Evolutionary conservation across 2,329 filamentous ascomycete genomes (phyloP), one percentile per base, ranked within the genome.

Genomic region (Boeremia lycopersici): DNA sequence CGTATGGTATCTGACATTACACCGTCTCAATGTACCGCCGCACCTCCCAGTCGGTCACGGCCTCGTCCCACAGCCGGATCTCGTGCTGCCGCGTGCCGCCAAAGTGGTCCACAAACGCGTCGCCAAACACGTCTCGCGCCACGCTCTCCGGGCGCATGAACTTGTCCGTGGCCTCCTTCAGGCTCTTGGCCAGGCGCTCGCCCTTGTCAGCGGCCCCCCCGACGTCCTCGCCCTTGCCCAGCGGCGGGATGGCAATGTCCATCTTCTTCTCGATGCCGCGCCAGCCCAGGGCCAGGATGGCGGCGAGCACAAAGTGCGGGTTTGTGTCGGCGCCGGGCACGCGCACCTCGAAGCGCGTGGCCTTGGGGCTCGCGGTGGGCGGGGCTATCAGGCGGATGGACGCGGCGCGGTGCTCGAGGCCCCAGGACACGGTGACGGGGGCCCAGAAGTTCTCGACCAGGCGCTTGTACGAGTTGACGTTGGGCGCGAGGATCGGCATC

Each of bases 361-460:
- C 90, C 60, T 90, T 91, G 0, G 91, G 82, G 62, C 91, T 93
- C 30, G 89, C 84, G 0, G 90, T 95, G 0, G 95, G 93, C 11
- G 93, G 93, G 0, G 91, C 86, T 63, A 99, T 97, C 30, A 99
- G 77, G 15, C 95, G 86, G 62, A 99, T 89, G 0, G 90, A 96
- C 0, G 95, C 93, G 5, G 92, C 93, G 57, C 95, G 90, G 74
- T 99, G 93, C 76, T 98, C 95, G 5, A 97, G 79, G 0, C 95
- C 95, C 95, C 95, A 99, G 0, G 91, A 96, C 0, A 98, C 95
- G 0, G 93, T 97, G 6, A 99, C 95, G 0, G 95, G 95, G 0
- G 95, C 95, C 95, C 95, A 99, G 78, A 97, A 98, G 78, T 98
- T 98, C 80, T 99, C 95, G 2, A 99, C 95, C 0, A 99, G 84